A percentile compares a stretch with the other conserved stretches of the same genome.
phyloP scores from a whole-genome alignment of 768 basidiomycete species.

The Cystobasidium onofrii region DNA sequence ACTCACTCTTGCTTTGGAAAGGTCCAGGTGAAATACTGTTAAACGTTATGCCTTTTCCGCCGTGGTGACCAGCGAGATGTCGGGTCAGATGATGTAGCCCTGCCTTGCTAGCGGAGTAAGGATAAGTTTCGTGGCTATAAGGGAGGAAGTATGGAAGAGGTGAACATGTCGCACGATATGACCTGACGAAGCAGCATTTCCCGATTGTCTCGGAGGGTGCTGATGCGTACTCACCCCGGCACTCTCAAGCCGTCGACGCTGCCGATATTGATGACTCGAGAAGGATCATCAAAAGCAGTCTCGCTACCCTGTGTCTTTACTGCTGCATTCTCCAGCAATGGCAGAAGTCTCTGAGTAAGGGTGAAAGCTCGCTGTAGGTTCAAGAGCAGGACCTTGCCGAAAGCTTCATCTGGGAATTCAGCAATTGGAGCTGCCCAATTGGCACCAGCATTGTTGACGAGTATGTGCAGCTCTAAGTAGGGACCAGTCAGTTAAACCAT shows the following conservation, averaged over 20 bases:
- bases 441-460: constrained; percentile 42
- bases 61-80: constrained; percentile 55
- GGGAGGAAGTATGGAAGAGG: too few relatives aligned
- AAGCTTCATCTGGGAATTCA: constrained; percentile 52
- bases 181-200: too few relatives aligned
- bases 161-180: too few relatives aligned
- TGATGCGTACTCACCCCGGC: constrained; percentile 34
- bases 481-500: constrained; percentile 35
- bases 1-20: constrained; percentile 45
- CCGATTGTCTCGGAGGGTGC: too few relatives aligned
- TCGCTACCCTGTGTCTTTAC: constrained; percentile 8
- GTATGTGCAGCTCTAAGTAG: constrained; percentile 31
- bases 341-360: constrained; percentile 56
- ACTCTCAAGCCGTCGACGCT: constrained; percentile 37
- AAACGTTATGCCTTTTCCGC: constrained; percentile 55
- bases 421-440: constrained; percentile 41
- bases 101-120: constrained; percentile 61
- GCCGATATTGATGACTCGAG: constrained; percentile 58
- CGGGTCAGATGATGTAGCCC: constrained; percentile 53
- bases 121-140: constrained; percentile 58
- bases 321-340: constrained; percentile 49
- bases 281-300: constrained; percentile 41
- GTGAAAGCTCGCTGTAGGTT: constrained; percentile 59
- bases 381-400: constrained; percentile 57
- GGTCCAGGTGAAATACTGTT: constrained; percentile 60